Evolutionary conservation across 345 rosid species (phyloP).

Genomic region (Luvunga scandens): DNA sequence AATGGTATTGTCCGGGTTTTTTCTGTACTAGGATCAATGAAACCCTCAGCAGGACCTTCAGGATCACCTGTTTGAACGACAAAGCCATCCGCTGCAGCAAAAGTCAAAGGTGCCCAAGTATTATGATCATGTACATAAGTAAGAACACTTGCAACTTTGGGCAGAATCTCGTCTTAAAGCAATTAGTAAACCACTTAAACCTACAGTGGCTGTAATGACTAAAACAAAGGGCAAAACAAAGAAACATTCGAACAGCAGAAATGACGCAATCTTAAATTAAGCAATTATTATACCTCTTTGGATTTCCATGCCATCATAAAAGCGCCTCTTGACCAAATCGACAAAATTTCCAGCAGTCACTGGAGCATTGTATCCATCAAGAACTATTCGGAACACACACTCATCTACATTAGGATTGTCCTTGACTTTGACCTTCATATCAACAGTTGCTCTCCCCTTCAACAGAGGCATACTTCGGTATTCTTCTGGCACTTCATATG

Average conservation of each 20-base stretch:
- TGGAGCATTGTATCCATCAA: conserved; percentile 96
- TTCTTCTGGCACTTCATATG: conserved; percentile 88
- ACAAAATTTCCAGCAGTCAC: conserved; percentile 93
- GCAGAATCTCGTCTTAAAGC: background rate
- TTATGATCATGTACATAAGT: background rate
- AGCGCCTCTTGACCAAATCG: conserved; percentile 86
- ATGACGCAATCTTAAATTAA: background rate
- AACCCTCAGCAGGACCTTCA: conserved; percentile 96
- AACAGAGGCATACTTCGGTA: conserved; percentile 78
- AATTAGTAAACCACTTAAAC: background rate
- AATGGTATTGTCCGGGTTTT: conserved; percentile 79
- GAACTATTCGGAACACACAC: conserved; percentile 80
- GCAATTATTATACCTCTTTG: conserved; percentile 76
- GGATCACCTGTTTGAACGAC: conserved; percentile 99
- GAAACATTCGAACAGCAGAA: conserved; percentile 6
- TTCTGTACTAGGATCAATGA: conserved; percentile 94
- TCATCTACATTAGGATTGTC: conserved; percentile 91
- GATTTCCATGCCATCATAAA: conserved; percentile 98
- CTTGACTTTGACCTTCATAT: conserved; percentile 97
- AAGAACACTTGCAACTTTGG: background rate
- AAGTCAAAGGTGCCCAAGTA: background rate
- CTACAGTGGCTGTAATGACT: background rate
- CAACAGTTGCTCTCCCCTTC: conserved; percentile 94
- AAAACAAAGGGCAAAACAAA: background rate
- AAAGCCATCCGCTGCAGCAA: conserved; percentile 89